Evolutionary conservation across 1,284 basidiomycete species (phyloP).

Genomic region (Lentinula novae-zelandiae): DNA sequence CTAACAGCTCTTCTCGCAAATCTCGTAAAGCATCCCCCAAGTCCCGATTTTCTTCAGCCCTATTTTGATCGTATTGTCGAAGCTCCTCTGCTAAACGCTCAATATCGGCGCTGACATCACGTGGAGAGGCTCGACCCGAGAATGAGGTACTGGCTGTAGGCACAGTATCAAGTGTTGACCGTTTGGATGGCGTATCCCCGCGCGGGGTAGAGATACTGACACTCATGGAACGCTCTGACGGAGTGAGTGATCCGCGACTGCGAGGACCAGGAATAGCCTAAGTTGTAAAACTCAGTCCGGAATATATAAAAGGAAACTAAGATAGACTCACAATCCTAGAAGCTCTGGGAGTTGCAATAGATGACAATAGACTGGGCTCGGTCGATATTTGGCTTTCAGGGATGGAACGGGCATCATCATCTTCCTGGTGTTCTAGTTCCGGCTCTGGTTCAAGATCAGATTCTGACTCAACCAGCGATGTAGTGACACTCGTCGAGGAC

Average conservation of each 20-base stretch:
- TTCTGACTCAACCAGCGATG: conserved; percentile 31
- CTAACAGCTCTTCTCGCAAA: conserved; percentile 58
- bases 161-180: conserved; percentile 50
- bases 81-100: conserved; percentile 63
- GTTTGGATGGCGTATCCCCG: conserved; percentile 55
- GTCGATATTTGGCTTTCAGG: conserved; percentile 29
- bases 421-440: conserved; percentile 13
- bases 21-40: conserved; percentile 57
- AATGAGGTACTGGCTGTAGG: conserved; percentile 14
- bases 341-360: conserved; percentile 35
- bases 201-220: conserved; percentile 63
- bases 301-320: conserved; percentile 1
- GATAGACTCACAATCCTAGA: conserved; percentile 33
- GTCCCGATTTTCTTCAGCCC: conserved; percentile 58
- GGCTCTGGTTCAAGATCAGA: conserved; percentile 23
- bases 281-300: not conserved
- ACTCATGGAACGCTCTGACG: conserved; percentile 42
- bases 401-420: conserved; percentile 15
- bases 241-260: conserved; percentile 25
- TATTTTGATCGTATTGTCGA: conserved; percentile 52
- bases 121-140: conserved; percentile 41
- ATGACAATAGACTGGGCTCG: conserved; percentile 43
- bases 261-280: conserved; percentile 6
- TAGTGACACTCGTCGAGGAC: conserved; percentile 33
- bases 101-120: conserved; percentile 44